phyloP scores from a whole-genome alignment of 495 filamentous ascomycete genomes.

The Durotheca rogersii region DNA sequence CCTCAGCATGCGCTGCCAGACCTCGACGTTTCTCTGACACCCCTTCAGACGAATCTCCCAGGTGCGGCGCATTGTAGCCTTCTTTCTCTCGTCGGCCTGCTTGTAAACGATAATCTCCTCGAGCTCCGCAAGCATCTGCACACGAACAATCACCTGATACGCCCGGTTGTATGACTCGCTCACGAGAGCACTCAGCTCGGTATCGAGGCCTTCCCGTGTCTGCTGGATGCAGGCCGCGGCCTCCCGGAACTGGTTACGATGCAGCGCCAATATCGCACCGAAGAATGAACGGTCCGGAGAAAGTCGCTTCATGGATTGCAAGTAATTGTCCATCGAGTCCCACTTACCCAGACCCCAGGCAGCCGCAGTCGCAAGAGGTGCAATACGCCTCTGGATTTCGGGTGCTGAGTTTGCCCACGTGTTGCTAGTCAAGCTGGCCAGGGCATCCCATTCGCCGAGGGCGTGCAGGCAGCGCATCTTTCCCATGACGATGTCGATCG shows the following conservation, averaged over 20 bases:
- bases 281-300: conserved; percentile 97
- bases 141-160: conserved; percentile 91
- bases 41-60: conserved; percentile 95
- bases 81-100: conserved; percentile 83
- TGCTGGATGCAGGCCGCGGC: conserved; percentile 82
- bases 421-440: conserved; percentile 83
- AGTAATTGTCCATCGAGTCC: conserved; percentile 96
- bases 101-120: conserved; percentile 99
- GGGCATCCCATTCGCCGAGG: conserved; percentile 92
- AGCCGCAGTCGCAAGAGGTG: conserved; percentile 88
- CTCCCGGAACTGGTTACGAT: conserved; percentile 92
- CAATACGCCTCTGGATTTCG: conserved; percentile 84
- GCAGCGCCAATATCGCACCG: conserved; percentile 87
- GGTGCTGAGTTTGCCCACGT: conserved; percentile 85
- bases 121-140: conserved; percentile 97
- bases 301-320: conserved; percentile 87
- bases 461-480: conserved; percentile 99
- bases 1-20: conserved; percentile 98
- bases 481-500: conserved; percentile 93
- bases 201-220: conserved; percentile 89
- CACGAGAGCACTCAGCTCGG: conserved; percentile 88
- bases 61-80: conserved; percentile 84
- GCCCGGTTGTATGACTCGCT: conserved; percentile 96
- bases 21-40: conserved; percentile 94
- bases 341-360: conserved; percentile 98